Percentiles rank a stretch among this genome's conserved stretches.
These are phyloP conservation scores for Clavaria fumosa DNA, from an alignment of 768 basidiomycete species.

Conservation along the genomic window DNA sequence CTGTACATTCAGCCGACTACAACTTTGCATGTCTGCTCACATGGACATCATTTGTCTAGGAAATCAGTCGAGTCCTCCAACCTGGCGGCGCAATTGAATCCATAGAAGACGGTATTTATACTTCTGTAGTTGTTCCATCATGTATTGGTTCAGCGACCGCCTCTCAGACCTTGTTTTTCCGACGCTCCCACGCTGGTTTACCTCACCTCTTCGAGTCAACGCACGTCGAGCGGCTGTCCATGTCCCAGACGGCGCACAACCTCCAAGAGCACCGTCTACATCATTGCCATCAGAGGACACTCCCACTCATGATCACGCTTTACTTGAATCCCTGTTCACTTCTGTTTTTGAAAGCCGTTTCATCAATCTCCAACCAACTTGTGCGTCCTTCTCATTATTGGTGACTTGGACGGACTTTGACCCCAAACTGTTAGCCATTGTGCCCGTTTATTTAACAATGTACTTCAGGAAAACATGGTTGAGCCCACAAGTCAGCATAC, in stretches of 20 bases:
- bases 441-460: constrained; percentile 55
- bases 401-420: too few relatives aligned
- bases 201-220: constrained; percentile 45
- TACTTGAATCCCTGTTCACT: constrained; percentile 50
- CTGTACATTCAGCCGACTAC: constrained; percentile 9
- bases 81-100: constrained; percentile 64
- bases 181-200: constrained; percentile 64
- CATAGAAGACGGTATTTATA: constrained; percentile 50
- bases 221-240: constrained; percentile 34
- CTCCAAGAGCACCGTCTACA: constrained; percentile 19
- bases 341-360: constrained; percentile 59
- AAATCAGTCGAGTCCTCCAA: constrained; percentile 53
- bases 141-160: too few relatives aligned
- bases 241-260: constrained; percentile 33
- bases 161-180: constrained; percentile 75
- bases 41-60: too few relatives aligned
- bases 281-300: too few relatives aligned
- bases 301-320: constrained; percentile 47
- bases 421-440: too few relatives aligned
- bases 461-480: constrained; percentile 52
- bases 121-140: too few relatives aligned
- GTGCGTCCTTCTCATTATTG: constrained; percentile 21
- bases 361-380: constrained; percentile 55
- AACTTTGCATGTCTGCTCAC: too few relatives aligned
- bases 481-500: constrained; percentile 45